A percentile compares a stretch with the other conserved stretches of the same genome.
Conservation (phyloP, 805 yeast species). For the Teunomyces lycoperdinae region DNA sequence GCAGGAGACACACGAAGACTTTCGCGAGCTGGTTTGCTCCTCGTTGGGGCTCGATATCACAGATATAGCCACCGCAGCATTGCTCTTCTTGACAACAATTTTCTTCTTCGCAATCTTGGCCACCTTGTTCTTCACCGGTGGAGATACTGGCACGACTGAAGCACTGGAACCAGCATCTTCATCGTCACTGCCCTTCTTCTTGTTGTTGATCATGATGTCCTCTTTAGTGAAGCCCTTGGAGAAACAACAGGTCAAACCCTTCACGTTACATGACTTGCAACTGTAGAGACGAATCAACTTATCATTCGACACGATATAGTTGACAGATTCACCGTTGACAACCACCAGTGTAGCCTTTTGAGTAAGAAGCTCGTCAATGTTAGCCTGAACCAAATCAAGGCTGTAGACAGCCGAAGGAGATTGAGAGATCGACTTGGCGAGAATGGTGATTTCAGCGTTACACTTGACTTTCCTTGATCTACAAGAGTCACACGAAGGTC, state of each 20-base stretch:
- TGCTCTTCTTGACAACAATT: conserved; percentile 11
- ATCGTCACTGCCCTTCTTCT: conserved; percentile 12
- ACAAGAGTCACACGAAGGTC: conserved; percentile 75
- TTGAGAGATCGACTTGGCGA: conserved; percentile 20
- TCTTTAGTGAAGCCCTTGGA: conserved; percentile 67
- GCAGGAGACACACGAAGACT: conserved; percentile 39
- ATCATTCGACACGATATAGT: conserved; percentile 19
- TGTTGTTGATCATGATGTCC: conserved; percentile 45
- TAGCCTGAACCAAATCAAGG: conserved; percentile 8
- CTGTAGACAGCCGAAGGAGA: conserved; percentile 1
- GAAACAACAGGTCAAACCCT: conserved; percentile 48
- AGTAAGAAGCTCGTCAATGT: conserved; percentile 6
- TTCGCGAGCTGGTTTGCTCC: conserved; percentile 19
- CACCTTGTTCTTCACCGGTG: conserved; percentile 5
- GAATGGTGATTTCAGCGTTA: conserved; percentile 57
- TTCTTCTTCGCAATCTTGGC: conserved; percentile 14
- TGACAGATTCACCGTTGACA: conserved; percentile 14
- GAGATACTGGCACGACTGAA: background rate
- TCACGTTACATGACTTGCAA: conserved; percentile 54
- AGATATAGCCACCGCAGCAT: background rate
- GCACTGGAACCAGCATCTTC: background rate
- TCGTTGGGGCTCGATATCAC: conserved; percentile 1
- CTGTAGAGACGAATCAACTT: conserved; percentile 49
- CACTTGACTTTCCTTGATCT: conserved; percentile 69
- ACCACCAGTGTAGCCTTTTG: conserved; percentile 1